These are phyloP conservation scores for Entonaema liquescens DNA, from an alignment of 495 filamentous ascomycete genomes.

Conservation along the genomic window DNA sequence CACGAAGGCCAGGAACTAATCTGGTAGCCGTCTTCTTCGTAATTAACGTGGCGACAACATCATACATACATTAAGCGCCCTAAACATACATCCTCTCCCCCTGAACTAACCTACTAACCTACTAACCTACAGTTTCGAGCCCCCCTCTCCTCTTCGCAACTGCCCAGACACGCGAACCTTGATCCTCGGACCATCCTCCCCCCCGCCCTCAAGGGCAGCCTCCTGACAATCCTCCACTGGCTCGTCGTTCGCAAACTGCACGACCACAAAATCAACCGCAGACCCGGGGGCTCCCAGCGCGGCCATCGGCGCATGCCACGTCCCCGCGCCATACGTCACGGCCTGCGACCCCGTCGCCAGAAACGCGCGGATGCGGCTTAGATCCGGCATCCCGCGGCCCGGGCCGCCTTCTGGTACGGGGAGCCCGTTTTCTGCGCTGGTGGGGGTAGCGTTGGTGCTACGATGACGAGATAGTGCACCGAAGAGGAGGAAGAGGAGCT, in stretches of 20 bases:
- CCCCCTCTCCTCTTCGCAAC: background rate
- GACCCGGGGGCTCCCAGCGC: conserved; percentile 74
- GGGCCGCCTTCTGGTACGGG: conserved; percentile 47
- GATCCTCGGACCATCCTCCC: conserved; percentile 11
- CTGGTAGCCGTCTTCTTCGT: background rate
- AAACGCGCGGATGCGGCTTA: conserved; percentile 76
- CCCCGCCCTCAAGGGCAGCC: conserved; percentile 58
- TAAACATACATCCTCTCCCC: background rate
- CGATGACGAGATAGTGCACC: conserved; percentile 81
- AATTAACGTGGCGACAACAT: background rate
- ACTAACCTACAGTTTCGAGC: conserved; percentile 17
- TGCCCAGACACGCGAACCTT: conserved; percentile 13
- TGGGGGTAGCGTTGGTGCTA: conserved; percentile 74
- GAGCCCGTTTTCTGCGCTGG: conserved; percentile 47
- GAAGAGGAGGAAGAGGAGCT: conserved; percentile 33
- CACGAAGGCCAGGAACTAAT: background rate
- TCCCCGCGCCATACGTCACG: conserved; percentile 89
- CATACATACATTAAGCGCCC: background rate
- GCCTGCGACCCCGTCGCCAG: conserved; percentile 81
- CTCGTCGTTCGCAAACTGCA: conserved; percentile 88
- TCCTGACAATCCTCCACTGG: conserved; percentile 91
- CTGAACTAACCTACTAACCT: background rate
- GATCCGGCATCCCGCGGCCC: conserved; percentile 76
- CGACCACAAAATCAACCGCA: conserved; percentile 79
- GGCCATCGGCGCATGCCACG: conserved; percentile 98